These are phyloP conservation scores for Psilocybe subaeruginosa DNA, from an alignment of 768 basidiomycete genomes.

Conservation along the genomic window DNA sequence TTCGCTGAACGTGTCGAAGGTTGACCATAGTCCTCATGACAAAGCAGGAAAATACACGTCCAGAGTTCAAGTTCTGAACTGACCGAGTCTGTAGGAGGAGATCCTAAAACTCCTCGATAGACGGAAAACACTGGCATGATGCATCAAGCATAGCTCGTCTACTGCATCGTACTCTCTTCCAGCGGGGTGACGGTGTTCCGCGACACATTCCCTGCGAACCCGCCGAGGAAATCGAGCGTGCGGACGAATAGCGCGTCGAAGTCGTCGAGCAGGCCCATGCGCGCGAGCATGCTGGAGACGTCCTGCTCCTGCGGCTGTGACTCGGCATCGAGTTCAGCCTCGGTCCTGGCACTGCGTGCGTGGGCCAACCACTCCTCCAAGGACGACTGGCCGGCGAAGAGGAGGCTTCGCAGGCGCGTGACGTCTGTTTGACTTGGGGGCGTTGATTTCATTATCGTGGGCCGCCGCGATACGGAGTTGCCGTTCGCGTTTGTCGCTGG, in stretches of 20 bases:
- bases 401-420: conserved; percentile 68
- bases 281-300: conserved; percentile 44
- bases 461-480: conserved; percentile 27
- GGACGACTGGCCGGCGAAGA: conserved; percentile 58
- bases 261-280: conserved; percentile 58
- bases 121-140: no score
- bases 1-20: no score
- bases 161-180: conserved; percentile 20
- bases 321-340: conserved; percentile 18
- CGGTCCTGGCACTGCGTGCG: conserved; percentile 11
- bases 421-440: conserved; percentile 72
- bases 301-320: conserved; percentile 23
- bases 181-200: conserved; percentile 19
- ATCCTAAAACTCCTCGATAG: no score
- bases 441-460: conserved; percentile 36
- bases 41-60: no score
- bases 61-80: no score
- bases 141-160: background rate
- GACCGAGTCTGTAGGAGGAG: no score
- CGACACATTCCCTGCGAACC: conserved; percentile 32
- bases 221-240: conserved; percentile 65
- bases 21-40: no score
- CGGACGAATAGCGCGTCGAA: conserved; percentile 67
- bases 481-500: conserved; percentile 17
- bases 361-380: conserved; percentile 71